Evolutionary conservation across 495 filamentous ascomycete genomes (phyloP), one percentile per base, ranked within the genome.

Genomic region (Antarctomyces pellizariae): DNA sequence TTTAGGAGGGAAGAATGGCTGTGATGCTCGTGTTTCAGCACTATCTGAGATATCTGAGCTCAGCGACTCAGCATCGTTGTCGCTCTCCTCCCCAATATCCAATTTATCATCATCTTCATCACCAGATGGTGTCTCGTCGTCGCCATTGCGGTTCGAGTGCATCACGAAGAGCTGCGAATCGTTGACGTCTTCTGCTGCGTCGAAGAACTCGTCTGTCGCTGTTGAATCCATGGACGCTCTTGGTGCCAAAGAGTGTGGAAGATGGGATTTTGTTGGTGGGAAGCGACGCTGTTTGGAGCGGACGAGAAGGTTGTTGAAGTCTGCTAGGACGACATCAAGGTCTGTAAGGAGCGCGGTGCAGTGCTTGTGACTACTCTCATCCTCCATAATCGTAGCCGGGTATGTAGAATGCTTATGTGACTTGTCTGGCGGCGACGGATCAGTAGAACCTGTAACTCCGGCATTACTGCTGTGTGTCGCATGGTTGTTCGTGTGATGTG

Each of bases 151-250:
- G 32, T 72, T 65, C n/a, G n/a, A n/a, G n/a, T n/a, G n/a, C 34
- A 95, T 76, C 24, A 67, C 67, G 37, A 90, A 54, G 1, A 93
- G 54, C 30, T 71, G 70, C 22, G 73, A 67, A 14, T 59, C 57
- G 17, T 42, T 35, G 4, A 24, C 36, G 13, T 61, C 69, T 5
- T 70, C 77, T 23, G 71, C 64, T 1, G 86, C 86, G 42, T 97
- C 86, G 36, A 90, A 97, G 49, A 91, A 97, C 41, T 97, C 89
- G 16, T 86, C 75, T 1, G 67, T 64, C 5, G 72, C 64, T 26
- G 71, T 62, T 5, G 78, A 83, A 37, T 93, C 86, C 19, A 82
- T 62, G 46, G 80, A 91, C 29, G 53, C 54, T 31, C 86, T 68
- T 6, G 76, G 64, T 6, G 51, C 49, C 2, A 57, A 30, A 3